Percentiles rank a stretch among this genome's conserved stretches.
These are phyloP conservation scores for Colletotrichum sp. DNA, from an alignment of 2,329 filamentous ascomycete genomes.

Conservation along the genomic window DNA sequence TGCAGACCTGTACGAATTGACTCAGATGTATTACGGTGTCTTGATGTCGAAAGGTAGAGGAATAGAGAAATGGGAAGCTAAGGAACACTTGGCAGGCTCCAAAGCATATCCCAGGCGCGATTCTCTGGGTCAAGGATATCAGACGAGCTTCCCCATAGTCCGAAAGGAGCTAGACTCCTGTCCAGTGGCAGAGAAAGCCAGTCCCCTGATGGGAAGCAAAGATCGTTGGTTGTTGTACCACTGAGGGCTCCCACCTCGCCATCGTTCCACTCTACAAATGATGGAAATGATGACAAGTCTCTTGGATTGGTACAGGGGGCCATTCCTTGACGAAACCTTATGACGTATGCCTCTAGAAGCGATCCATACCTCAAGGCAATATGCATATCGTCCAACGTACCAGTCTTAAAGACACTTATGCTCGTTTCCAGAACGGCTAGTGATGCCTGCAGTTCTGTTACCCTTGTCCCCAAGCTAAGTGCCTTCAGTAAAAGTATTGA, in stretches of 20 bases:
- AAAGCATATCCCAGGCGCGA: background rate
- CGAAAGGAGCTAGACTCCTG: background rate
- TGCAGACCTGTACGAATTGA: background rate
- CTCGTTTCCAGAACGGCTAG: background rate
- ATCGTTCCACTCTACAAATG: background rate
- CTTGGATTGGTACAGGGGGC: background rate
- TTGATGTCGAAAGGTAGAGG: background rate
- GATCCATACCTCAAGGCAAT: background rate
- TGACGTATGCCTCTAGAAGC: background rate
- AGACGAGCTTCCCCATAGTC: background rate
- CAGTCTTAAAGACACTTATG: background rate
- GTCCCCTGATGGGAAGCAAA: background rate
- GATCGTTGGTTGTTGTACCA: background rate
- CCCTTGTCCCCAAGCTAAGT: background rate
- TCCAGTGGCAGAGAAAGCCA: background rate
- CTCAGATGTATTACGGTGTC: background rate
- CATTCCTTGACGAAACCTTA: background rate
- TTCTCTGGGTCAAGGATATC: background rate
- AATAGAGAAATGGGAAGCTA: background rate
- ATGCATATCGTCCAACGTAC: background rate
- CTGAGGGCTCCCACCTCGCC: background rate
- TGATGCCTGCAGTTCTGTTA: background rate
- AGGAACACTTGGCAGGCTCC: background rate
- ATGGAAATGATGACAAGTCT: background rate
- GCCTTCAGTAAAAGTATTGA: slow-evolving; percentile 58